These are phyloP conservation scores for Misopates orontium DNA, from an alignment of 257 asterid genomes.

Conservation along the genomic window DNA sequence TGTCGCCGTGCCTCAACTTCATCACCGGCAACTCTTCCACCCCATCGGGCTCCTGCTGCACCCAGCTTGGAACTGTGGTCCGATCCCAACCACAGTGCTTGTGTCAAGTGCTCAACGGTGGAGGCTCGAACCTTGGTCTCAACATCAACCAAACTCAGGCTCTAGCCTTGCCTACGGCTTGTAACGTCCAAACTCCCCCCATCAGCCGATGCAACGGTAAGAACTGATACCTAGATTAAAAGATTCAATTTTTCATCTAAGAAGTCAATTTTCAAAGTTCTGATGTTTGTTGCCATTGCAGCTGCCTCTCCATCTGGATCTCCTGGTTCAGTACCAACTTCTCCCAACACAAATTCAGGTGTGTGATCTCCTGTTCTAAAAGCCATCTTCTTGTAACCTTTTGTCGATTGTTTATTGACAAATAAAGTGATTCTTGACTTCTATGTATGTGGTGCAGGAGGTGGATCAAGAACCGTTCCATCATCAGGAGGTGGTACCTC, in stretches of 20 bases:
- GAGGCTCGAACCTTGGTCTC: conserved; percentile 40
- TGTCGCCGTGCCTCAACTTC: conserved; percentile 58
- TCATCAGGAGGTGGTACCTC: conserved; percentile 38
- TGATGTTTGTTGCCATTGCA: conserved; percentile 27
- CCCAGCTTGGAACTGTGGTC: conserved; percentile 43
- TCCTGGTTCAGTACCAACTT: conserved; percentile 47
- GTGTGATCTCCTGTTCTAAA: not conserved
- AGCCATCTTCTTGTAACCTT: not conserved
- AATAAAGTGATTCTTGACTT: not conserved
- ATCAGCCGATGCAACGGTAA: conserved; percentile 48
- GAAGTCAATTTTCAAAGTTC: not conserved
- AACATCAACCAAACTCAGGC: conserved; percentile 55
- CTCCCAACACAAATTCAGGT: conserved; percentile 39
- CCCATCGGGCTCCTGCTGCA: conserved; percentile 57
- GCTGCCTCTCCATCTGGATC: conserved; percentile 65
- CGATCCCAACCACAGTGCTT: conserved; percentile 55
- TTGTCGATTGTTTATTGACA: not conserved
- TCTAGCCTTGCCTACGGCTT: conserved; percentile 46
- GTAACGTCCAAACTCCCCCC: conserved; percentile 59
- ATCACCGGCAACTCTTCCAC: conserved; percentile 51
- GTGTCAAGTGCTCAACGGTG: conserved; percentile 42
- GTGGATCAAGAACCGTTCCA: conserved; percentile 41
- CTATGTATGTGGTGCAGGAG: conserved; percentile 17
- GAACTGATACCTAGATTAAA: not conserved
- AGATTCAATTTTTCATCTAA: not conserved